Evolutionary conservation across 768 basidiomycete species (phyloP), one percentile per base, ranked within the genome.

Genomic region (Nevesoporus exiguus): DNA sequence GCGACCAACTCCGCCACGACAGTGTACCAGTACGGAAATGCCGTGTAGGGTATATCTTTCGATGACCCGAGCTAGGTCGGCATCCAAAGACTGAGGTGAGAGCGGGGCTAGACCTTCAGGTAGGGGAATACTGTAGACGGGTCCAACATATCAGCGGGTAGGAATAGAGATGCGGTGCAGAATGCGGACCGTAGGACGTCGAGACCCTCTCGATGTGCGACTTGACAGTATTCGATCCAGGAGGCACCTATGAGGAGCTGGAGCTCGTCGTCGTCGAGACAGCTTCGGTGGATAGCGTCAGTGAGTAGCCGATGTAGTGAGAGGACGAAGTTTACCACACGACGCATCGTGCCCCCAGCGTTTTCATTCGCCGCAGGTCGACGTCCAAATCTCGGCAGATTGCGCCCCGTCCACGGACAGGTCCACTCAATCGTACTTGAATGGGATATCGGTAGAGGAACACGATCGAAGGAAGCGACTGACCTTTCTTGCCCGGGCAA

Each of bases 401-500:
- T 2, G 86, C 85, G 42, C 81, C 80, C 14, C 95, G 78, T 4
- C 94, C 93, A 64, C 83, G 84, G 10, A 86, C 79, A 29, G 90
- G 86, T 3, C 90, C 90, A 47, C 76, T 76, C 24, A 90, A 73
- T 51, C 90, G 82, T 17, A 90, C 88, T 90, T 49, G 47, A 7
- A 44, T 15, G 30, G 11, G 36, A 33, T 52, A 42, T 59, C 19
- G 27, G 46, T 39, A 22, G 2, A 17, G 45, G 37, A 21, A 36
- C 3, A 27, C 8, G 49, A 15, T 8, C 3, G 41, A 29, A n/a
- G 48, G 46, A 49, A 36, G 36, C 7, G 25, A 54, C 70, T 10
- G 29, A 86, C 88, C 86, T 79, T 97, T 93, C 72, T 98, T 98
- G 5, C 95, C 95, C 3, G 95, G 95, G 73, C 96, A 98, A 7